phyloP scores from a whole-genome alignment of 495 filamentous ascomycete species.

The Penicillium canescens region DNA sequence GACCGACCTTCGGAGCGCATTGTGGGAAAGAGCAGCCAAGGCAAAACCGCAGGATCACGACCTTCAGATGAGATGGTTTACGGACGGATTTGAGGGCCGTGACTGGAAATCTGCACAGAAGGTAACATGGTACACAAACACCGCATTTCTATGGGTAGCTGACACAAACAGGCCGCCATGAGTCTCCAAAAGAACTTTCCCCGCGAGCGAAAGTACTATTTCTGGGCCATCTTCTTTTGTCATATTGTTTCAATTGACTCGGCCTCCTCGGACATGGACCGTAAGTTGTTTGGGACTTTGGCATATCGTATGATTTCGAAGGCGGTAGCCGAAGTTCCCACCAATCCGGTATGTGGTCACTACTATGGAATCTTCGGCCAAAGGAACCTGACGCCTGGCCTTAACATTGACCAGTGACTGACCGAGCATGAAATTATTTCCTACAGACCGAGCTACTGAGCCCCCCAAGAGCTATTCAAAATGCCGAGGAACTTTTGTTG shows the following conservation, averaged over 20 bases:
- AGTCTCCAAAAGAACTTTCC: constrained; percentile 59
- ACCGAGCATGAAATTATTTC: constrained; percentile 1
- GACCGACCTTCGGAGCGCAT: constrained; percentile 30
- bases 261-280: constrained; percentile 45
- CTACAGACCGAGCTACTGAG: constrained; percentile 42
- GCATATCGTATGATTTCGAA: constrained; percentile 62
- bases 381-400: not conserved
- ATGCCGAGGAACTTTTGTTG: constrained; percentile 54
- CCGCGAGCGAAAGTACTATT: constrained; percentile 55
- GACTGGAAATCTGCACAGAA: constrained; percentile 62
- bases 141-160: not conserved
- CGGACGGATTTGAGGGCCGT: constrained; percentile 41
- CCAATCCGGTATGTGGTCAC: constrained; percentile 38
- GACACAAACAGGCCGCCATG: constrained; percentile 51
- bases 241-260: constrained; percentile 40
- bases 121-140: constrained; percentile 24
- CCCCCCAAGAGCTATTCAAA: constrained; percentile 53
- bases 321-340: constrained; percentile 51
- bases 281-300: constrained; percentile 56
- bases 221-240: constrained; percentile 58
- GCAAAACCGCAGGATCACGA: constrained; percentile 49
- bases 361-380: not conserved
- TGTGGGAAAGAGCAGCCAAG: constrained; percentile 60
- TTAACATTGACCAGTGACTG: not conserved
- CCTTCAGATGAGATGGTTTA: constrained; percentile 57